Evolutionary conservation across 306 rosid genomes (phyloP).

Genomic region (Coriaria nepalensis): DNA sequence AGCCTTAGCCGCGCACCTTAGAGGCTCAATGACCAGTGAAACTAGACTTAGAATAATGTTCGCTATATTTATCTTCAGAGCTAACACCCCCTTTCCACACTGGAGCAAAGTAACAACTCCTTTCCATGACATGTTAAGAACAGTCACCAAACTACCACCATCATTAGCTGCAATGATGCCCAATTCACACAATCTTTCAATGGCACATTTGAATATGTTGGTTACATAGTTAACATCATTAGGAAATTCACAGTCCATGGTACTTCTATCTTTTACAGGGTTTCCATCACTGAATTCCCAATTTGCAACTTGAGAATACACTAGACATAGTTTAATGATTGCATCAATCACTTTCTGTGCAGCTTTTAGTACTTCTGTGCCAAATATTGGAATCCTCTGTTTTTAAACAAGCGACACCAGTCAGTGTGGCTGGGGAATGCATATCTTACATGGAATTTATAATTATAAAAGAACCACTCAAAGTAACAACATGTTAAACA

Average conservation of each 20-base stretch:
- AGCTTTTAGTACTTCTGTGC: constrained; percentile 43
- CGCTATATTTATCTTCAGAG: constrained; percentile 34
- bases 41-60: constrained; percentile 40
- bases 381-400: constrained; percentile 52
- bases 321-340: constrained; percentile 48
- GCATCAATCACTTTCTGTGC: constrained; percentile 43
- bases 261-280: constrained; percentile 13
- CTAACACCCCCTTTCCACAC: constrained; percentile 37
- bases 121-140: constrained; percentile 85
- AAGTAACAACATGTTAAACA: too few species aligned
- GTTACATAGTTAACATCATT: constrained; percentile 30
- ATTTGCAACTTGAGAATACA: constrained; percentile 29
- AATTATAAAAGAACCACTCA: too few species aligned
- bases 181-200: constrained; percentile 53
- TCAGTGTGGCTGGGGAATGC: neutral
- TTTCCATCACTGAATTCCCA: constrained; percentile 32
- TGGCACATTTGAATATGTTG: constrained; percentile 36
- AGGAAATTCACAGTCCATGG: constrained; percentile 22
- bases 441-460: too few species aligned
- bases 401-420: constrained; percentile 4
- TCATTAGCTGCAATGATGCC: constrained; percentile 73
- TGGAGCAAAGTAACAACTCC: constrained; percentile 86
- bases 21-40: constrained; percentile 48
- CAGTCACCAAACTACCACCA: constrained; percentile 68
- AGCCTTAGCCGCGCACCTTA: constrained; percentile 51